Evolutionary conservation across 108 stramenopile species (phyloP), one percentile per base, ranked within the genome.

Genomic region (Cyclotella baltica): DNA sequence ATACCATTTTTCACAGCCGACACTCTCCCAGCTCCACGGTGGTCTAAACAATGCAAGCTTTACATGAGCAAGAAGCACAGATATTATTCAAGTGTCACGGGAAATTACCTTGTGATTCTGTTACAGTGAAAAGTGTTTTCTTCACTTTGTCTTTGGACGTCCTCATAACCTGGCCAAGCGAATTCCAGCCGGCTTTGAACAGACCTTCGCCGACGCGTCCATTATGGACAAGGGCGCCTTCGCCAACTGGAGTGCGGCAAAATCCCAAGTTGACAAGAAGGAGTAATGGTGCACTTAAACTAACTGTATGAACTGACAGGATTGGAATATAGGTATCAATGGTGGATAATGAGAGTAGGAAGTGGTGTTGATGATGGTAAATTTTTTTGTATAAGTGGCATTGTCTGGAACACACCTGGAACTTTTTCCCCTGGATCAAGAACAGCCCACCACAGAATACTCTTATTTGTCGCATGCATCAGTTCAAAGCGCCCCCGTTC

Each of bases 181-280:
- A 62, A 43, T 78, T 88, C 66, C 88, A 84, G 29, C 87, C 75
- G 46, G 73, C 67, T 61, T 65, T 82, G 6, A 83, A 83, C 27
- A 79, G 62, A 0, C 64, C 73, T 30, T 51, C 78, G 16, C 78
- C n/a, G 11, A 52, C 33, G 1, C 59, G 77, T 10, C 94, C 93
- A 72, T 92, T 88, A 74, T 96, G 96, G 29, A 96, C 86, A 46
- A 96, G 76, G 25, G 93, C 93, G 13, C 93, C 96, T 77, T 96
- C 93, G 16, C 90, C 92, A 63, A 90, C 85, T n/a, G 93, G 93
- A 0, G 95, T 96, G 30, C 90, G 81, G 61, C 93, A 96, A 73
- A 92, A 97, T 19, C 93, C 92, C 15, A 98, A 73, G 76, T 98
- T 97, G 47, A 98, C 83, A 27, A 93, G 70, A 61, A 98, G 85